phyloP scores from a whole-genome alignment of 2,329 filamentous ascomycete species.

The Colletotrichum truncatum region DNA sequence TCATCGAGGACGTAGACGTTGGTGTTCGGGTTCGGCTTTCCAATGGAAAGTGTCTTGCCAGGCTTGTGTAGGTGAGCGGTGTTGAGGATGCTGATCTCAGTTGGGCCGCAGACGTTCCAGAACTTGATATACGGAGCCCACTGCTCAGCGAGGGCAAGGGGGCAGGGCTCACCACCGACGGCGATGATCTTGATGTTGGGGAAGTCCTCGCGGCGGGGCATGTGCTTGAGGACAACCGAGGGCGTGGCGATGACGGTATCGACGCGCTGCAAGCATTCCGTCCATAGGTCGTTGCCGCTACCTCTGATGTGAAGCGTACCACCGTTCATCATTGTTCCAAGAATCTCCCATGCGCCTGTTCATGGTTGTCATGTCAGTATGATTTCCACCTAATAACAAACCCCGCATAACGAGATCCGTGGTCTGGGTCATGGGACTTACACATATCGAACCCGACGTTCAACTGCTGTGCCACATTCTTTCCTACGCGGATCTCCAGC shows the following conservation, averaged over 20 bases:
- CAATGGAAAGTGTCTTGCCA: conserved; percentile 60
- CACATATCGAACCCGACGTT: conserved; percentile 71
- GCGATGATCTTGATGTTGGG: conserved; percentile 30
- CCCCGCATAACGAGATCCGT: not conserved
- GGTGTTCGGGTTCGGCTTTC: conserved; percentile 65
- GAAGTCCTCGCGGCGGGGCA: conserved; percentile 28
- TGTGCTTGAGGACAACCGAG: conserved; percentile 32
- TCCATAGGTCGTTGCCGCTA: conserved; percentile 31
- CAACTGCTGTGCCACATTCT: conserved; percentile 62
- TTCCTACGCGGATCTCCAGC: conserved; percentile 58
- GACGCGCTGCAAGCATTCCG: conserved; percentile 29
- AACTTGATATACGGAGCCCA: conserved; percentile 60
- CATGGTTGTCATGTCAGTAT: not conserved
- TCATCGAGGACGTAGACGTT: conserved; percentile 63
- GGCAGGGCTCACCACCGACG: conserved; percentile 32
- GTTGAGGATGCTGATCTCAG: conserved; percentile 69
- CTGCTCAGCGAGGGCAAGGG: conserved; percentile 56
- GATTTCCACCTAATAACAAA: not conserved
- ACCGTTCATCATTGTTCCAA: conserved; percentile 43
- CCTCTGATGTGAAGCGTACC: conserved; percentile 33
- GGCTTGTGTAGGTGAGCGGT: conserved; percentile 42
- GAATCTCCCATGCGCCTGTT: conserved; percentile 68
- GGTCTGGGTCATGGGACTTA: conserved; percentile 42
- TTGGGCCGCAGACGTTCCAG: conserved; percentile 68
- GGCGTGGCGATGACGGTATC: conserved; percentile 33